Evolutionary conservation across 176 grass and related monocot species (phyloP).

Genomic region (Oropetium thomaeum): DNA sequence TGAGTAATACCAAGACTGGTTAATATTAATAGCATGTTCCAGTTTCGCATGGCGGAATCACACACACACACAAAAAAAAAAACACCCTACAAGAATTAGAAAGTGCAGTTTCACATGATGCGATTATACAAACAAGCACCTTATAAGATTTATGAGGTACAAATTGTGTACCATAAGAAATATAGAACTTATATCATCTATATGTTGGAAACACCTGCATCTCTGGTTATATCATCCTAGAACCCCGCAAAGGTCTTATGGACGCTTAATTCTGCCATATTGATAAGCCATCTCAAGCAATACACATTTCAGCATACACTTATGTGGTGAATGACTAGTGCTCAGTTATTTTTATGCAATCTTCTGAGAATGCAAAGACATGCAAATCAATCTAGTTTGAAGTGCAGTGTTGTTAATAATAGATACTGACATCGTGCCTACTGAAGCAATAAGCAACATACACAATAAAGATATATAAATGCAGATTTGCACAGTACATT

Average conservation of each 20-base stretch:
- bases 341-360: not conserved
- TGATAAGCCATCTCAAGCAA: not conserved
- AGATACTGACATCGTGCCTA: not conserved
- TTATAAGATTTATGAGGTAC: not conserved
- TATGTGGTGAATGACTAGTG: not conserved
- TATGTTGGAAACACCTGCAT: not conserved
- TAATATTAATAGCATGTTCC: not conserved
- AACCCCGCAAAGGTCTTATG: not conserved
- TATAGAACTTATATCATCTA: not conserved
- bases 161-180: not conserved
- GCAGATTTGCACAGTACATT: conserved; percentile 8
- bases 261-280: not conserved
- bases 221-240: not conserved
- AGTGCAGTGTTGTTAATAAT: not conserved
- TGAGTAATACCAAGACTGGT: not conserved
- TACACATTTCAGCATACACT: not conserved
- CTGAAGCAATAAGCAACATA: conserved; percentile 12
- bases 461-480: not conserved
- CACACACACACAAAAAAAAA: no score
- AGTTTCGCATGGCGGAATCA: not conserved
- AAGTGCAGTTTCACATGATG: not conserved
- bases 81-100: not conserved
- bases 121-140: conserved; percentile 17
- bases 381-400: conserved; percentile 11
- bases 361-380: not conserved